phyloP scores from a whole-genome alignment of 306 rosid species.

The Dalbergia cochinchinensis region DNA sequence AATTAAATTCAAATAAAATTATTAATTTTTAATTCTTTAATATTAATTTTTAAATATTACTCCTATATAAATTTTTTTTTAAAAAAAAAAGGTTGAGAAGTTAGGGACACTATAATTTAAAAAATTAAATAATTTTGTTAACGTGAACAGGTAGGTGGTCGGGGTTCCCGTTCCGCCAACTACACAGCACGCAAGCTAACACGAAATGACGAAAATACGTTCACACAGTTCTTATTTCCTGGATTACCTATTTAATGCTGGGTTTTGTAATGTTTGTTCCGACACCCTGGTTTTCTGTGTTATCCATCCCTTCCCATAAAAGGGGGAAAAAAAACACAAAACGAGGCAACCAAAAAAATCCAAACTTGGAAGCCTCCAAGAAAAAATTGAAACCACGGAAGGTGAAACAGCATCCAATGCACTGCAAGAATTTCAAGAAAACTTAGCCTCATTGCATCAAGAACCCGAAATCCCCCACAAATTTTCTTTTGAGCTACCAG shows the following conservation, averaged over 20 bases:
- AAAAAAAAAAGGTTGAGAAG: too few species aligned
- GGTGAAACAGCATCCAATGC: not conserved
- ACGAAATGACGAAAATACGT: constrained; percentile 35
- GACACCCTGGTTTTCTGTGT: constrained; percentile 5
- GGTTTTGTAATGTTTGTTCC: not conserved
- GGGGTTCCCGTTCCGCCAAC: not conserved
- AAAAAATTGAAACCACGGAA: not conserved
- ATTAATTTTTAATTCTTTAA: too few species aligned
- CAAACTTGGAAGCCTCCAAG: constrained; percentile 38
- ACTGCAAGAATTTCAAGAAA: constrained; percentile 1
- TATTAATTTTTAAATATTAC: too few species aligned
- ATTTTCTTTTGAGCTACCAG: constrained; percentile 48
- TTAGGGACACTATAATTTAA: too few species aligned
- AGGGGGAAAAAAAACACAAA: not conserved
- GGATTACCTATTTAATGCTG: constrained; percentile 41
- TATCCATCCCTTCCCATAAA: constrained; percentile 3
- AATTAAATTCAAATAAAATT: too few species aligned
- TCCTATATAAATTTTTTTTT: too few species aligned
- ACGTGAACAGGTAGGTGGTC: not conserved
- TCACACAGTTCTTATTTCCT: not conserved
- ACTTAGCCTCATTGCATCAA: not conserved
- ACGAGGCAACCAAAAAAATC: not conserved
- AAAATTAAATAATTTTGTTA: too few species aligned
- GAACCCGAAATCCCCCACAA: constrained; percentile 1
- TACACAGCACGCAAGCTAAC: not conserved